A percentile compares a stretch with the other conserved stretches of the same genome.
Evolutionary conservation across 257 asterid species (phyloP).

Genomic region (Buddleja alternifolia): DNA sequence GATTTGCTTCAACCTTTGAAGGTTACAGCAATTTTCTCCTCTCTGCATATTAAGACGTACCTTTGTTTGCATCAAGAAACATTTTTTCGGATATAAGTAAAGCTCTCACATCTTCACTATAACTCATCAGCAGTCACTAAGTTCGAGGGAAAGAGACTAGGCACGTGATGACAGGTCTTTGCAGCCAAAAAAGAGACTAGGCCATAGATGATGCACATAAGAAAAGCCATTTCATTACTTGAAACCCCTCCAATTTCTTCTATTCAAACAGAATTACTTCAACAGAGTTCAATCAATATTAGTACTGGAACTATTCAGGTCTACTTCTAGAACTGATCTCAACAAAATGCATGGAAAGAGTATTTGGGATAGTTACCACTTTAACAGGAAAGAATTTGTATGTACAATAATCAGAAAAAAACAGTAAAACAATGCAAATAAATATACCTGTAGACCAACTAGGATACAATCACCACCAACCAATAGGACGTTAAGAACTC

Average conservation of each 20-base stretch:
- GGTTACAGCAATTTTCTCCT: too few relatives aligned
- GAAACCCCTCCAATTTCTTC: not conserved
- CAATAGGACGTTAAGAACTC: constrained; percentile 64
- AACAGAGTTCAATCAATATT: not conserved
- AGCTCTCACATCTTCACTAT: not conserved
- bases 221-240: not conserved
- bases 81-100: not conserved
- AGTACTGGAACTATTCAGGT: not conserved
- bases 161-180: not conserved
- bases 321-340: not conserved
- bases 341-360: not conserved
- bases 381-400: too few relatives aligned
- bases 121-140: not conserved
- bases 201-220: not conserved
- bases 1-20: too few relatives aligned
- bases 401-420: too few relatives aligned
- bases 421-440: too few relatives aligned
- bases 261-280: not conserved
- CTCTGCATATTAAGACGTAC: too few relatives aligned
- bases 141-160: not conserved
- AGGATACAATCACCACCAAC: constrained; percentile 76
- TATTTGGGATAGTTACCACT: not conserved
- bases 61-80: not conserved
- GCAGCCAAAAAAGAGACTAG: not conserved
- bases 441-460: constrained; percentile 72